Evolutionary conservation across 1,284 basidiomycete genomes (phyloP).

Genomic region (Heliocybe sulcata): DNA sequence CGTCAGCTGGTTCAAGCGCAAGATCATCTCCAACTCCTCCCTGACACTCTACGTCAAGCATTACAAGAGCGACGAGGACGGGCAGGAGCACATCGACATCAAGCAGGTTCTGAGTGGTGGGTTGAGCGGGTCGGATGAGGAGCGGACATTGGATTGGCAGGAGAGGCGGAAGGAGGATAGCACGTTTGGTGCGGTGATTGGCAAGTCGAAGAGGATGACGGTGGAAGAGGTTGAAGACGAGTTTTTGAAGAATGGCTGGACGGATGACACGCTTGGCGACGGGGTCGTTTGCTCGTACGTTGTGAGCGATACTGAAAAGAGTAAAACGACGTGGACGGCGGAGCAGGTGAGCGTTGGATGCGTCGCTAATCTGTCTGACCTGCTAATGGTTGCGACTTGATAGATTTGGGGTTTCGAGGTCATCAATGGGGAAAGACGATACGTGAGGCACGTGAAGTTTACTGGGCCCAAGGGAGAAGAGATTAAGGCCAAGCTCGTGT

Average conservation of each 20-base stretch:
- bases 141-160: conserved; percentile 43
- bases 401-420: conserved; percentile 70
- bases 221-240: conserved; percentile 25
- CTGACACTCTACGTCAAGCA: conserved; percentile 52
- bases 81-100: conserved; percentile 54
- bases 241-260: conserved; percentile 29
- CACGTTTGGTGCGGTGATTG: conserved; percentile 47
- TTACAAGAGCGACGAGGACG: conserved; percentile 41
- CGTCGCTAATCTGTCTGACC: background rate
- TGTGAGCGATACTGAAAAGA: conserved; percentile 30
- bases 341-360: conserved; percentile 23
- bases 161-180: conserved; percentile 40
- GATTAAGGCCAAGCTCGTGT: conserved; percentile 51
- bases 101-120: conserved; percentile 56
- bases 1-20: conserved; percentile 53
- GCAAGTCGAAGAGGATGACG: conserved; percentile 32
- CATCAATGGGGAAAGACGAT: conserved; percentile 50
- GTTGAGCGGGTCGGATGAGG: conserved; percentile 45
- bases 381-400: background rate
- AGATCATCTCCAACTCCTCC: conserved; percentile 41
- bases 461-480: conserved; percentile 54
- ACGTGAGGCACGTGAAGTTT: conserved; percentile 57
- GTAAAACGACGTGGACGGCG: conserved; percentile 25
- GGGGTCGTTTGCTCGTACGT: conserved; percentile 25
- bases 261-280: conserved; percentile 22